Evolutionary conservation across 2,329 filamentous ascomycete species (phyloP).

Genomic region (Hypoxylon sp.): DNA sequence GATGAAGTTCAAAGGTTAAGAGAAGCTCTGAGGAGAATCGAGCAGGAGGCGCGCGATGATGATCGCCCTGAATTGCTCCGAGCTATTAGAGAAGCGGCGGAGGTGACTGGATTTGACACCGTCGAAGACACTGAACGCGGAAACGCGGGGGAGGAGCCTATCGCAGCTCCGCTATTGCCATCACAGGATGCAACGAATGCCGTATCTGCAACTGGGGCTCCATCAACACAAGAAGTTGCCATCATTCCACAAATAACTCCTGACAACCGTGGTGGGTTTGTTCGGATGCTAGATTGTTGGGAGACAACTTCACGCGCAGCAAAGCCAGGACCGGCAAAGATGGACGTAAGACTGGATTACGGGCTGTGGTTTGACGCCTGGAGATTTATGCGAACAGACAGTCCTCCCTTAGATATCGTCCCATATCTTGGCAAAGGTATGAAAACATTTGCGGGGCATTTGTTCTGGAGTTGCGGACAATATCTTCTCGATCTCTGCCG

Average conservation of each 20-base stretch:
- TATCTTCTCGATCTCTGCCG: slow-evolving; percentile 35
- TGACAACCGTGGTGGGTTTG: too few species aligned
- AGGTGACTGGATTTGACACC: slow-evolving; percentile 29
- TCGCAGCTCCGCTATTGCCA: neutral
- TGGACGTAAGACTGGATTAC: slow-evolving; percentile 29
- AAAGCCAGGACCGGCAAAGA: neutral
- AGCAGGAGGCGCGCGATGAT: slow-evolving; percentile 14
- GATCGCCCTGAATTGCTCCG: slow-evolving; percentile 32
- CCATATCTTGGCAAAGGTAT: slow-evolving; percentile 41
- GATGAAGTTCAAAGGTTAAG: slow-evolving; percentile 39
- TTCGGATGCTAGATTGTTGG: neutral
- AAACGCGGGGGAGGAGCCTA: neutral
- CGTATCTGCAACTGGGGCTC: neutral
- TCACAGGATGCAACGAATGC: neutral
- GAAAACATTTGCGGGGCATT: slow-evolving; percentile 40
- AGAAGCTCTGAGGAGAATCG: slow-evolving; percentile 37
- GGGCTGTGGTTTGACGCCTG: slow-evolving; percentile 38
- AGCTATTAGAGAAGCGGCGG: slow-evolving; percentile 36
- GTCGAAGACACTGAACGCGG: neutral
- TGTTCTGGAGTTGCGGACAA: slow-evolving; percentile 43
- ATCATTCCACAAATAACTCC: too few species aligned
- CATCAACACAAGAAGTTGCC: neutral
- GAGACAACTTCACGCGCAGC: neutral
- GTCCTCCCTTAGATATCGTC: slow-evolving; percentile 35
- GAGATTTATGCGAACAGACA: slow-evolving; percentile 29